Conservation (phyloP, 2,329 filamentous ascomycete genomes). For the Penicillium glabrum region DNA sequence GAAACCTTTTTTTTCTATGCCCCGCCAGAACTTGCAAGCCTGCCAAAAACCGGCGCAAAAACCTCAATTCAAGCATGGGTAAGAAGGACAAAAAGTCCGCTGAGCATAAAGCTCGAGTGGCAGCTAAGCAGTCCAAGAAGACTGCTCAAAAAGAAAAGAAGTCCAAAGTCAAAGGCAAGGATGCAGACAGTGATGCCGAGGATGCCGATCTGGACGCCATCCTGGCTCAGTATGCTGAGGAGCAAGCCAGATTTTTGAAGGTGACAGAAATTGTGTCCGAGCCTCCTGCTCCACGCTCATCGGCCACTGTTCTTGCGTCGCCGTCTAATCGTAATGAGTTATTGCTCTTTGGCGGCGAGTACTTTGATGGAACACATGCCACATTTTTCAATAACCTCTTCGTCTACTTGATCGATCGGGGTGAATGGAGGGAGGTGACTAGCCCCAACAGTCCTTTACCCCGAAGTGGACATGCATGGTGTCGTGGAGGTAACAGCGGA, state of each 20-base stretch:
- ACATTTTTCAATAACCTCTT: constrained; percentile 67
- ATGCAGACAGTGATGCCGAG: constrained; percentile 84
- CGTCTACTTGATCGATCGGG: constrained; percentile 73
- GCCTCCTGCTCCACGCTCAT: constrained; percentile 76
- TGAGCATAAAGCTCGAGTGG: constrained; percentile 57
- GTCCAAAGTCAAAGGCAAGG: constrained; percentile 62
- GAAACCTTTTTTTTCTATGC: constrained; percentile 19
- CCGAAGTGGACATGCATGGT: constrained; percentile 92
- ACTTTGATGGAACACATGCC: constrained; percentile 87
- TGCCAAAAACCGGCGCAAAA: constrained; percentile 8
- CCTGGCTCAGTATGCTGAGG: constrained; percentile 86
- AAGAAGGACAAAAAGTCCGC: constrained; percentile 59
- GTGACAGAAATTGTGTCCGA: constrained; percentile 76
- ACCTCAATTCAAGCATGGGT: constrained; percentile 40
- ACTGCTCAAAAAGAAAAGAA: constrained; percentile 75
- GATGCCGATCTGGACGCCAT: constrained; percentile 92
- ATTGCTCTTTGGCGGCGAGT: constrained; percentile 91
- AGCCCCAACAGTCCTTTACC: constrained; percentile 90
- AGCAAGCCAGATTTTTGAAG: constrained; percentile 92
- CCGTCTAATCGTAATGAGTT: constrained; percentile 85
- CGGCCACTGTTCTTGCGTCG: constrained; percentile 78
- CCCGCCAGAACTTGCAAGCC: constrained; percentile 13
- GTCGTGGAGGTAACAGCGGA: constrained; percentile 78
- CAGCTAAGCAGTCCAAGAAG: constrained; percentile 83
- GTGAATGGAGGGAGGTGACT: constrained; percentile 88